phyloP scores from a whole-genome alignment of 1,284 basidiomycete species.

The Bjerkandera adusta region DNA sequence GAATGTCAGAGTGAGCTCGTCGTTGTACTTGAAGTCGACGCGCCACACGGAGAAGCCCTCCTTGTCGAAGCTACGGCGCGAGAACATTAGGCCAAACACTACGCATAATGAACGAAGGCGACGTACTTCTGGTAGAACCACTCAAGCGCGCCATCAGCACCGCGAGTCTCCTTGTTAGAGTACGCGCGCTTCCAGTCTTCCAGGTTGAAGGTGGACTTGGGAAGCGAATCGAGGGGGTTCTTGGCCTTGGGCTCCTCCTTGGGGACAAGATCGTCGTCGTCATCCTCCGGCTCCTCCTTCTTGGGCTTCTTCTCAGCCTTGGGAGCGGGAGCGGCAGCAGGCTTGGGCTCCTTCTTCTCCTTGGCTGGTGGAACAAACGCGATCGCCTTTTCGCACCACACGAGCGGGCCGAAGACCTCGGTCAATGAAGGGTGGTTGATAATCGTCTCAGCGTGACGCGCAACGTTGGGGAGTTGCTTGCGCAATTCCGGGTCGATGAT shows the following conservation, averaged over 20 bases:
- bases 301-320: constrained; percentile 60
- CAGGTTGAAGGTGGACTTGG: constrained; percentile 91
- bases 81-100: constrained; percentile 12
- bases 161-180: constrained; percentile 95
- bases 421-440: constrained; percentile 79
- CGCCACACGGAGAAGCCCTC: constrained; percentile 92
- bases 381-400: constrained; percentile 71
- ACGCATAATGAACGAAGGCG: constrained; percentile 9
- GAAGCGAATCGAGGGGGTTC: constrained; percentile 92
- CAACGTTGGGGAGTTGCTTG: constrained; percentile 70
- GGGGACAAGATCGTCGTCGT: constrained; percentile 62
- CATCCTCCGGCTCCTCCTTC: constrained; percentile 61
- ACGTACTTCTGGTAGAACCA: constrained; percentile 91
- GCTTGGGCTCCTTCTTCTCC: constrained; percentile 53
- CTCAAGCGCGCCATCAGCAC: constrained; percentile 68
- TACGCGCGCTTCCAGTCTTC: constrained; percentile 99
- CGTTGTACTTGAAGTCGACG: constrained; percentile 96
- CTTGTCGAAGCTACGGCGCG: constrained; percentile 78
- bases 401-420: constrained; percentile 58
- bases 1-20: constrained; percentile 90
- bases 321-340: constrained; percentile 44
- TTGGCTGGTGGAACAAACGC: constrained; percentile 76
- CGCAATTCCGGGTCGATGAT: constrained; percentile 68
- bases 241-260: constrained; percentile 76
- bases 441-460: constrained; percentile 85